Conservation (phyloP, 1,139 yeast species). For the Kurtzmaniella quercitrusa region DNA sequence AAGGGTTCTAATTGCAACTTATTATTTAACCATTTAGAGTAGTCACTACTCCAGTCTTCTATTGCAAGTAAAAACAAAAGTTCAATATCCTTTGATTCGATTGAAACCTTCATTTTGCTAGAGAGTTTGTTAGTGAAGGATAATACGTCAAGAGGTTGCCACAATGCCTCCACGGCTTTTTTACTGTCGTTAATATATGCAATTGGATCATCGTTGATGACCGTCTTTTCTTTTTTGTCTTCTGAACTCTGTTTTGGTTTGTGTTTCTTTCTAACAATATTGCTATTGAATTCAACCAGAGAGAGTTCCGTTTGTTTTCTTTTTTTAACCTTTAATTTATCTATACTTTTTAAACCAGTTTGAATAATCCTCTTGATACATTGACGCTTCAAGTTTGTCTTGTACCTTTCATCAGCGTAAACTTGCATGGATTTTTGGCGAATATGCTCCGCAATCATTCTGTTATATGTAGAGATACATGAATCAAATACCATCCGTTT, state of each 20-base stretch:
- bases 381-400: slow-evolving; percentile 19
- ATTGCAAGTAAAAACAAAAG: slow-evolving; percentile 37
- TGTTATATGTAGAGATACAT: slow-evolving; percentile 47
- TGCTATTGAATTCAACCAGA: slow-evolving; percentile 30
- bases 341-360: slow-evolving; percentile 21
- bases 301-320: slow-evolving; percentile 31
- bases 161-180: slow-evolving; percentile 30
- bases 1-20: slow-evolving; percentile 33
- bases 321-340: slow-evolving; percentile 20
- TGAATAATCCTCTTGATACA: slow-evolving; percentile 19
- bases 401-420: slow-evolving; percentile 33
- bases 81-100: slow-evolving; percentile 16
- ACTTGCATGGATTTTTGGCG: slow-evolving; percentile 35
- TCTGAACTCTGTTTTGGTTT: slow-evolving; percentile 1
- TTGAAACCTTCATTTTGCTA: slow-evolving; percentile 17
- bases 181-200: slow-evolving; percentile 21
- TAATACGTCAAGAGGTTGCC: slow-evolving; percentile 37
- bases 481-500: slow-evolving; percentile 30
- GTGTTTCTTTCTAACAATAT: slow-evolving; percentile 12
- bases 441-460: slow-evolving; percentile 56
- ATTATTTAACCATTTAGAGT: slow-evolving; percentile 44
- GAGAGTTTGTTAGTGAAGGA: slow-evolving; percentile 21
- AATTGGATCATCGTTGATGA: slow-evolving; percentile 2
- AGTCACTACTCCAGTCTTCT: slow-evolving; percentile 38
- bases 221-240: neutral